Percentiles rank a stretch among this genome's conserved stretches.
Conservation (phyloP, 257 asterid species). For the Sherardia arvensis region DNA sequence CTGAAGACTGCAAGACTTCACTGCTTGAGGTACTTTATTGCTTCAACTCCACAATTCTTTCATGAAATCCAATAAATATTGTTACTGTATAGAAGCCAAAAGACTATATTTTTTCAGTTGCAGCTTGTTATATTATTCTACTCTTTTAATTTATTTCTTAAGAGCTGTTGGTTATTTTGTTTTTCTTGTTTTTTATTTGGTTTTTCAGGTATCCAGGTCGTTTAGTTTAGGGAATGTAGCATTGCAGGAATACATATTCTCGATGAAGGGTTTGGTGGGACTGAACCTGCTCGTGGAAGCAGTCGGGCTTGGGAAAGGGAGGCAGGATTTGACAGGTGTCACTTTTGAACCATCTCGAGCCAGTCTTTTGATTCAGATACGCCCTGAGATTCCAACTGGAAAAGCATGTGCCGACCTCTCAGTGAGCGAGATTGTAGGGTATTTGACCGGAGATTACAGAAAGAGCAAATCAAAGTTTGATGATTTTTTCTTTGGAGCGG, state of each 20-base stretch:
- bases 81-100: slow-evolving; percentile 10
- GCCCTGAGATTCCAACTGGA: slow-evolving; percentile 63
- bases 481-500: slow-evolving; percentile 86
- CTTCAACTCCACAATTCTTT: no score
- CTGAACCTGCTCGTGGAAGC: slow-evolving; percentile 47
- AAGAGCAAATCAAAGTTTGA: slow-evolving; percentile 71
- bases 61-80: background rate
- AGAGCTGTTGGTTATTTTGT: background rate
- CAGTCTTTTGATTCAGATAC: slow-evolving; percentile 26
- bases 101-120: slow-evolving; percentile 12
- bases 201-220: slow-evolving; percentile 47
- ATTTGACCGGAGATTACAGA: slow-evolving; percentile 64
- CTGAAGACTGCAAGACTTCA: slow-evolving; percentile 39
- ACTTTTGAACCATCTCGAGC: slow-evolving; percentile 40
- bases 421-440: slow-evolving; percentile 43
- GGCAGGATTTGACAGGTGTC: slow-evolving; percentile 49
- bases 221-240: slow-evolving; percentile 42
- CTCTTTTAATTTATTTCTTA: background rate
- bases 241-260: slow-evolving; percentile 42
- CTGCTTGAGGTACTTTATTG: slow-evolving; percentile 41
- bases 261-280: slow-evolving; percentile 56
- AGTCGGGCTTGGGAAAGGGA: slow-evolving; percentile 52
- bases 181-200: no score
- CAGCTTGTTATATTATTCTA: background rate
- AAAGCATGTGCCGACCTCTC: slow-evolving; percentile 65